Base-by-base conservation (phyloP, 495 filamentous ascomycete species). In the Lichina pygmaea region DNA sequence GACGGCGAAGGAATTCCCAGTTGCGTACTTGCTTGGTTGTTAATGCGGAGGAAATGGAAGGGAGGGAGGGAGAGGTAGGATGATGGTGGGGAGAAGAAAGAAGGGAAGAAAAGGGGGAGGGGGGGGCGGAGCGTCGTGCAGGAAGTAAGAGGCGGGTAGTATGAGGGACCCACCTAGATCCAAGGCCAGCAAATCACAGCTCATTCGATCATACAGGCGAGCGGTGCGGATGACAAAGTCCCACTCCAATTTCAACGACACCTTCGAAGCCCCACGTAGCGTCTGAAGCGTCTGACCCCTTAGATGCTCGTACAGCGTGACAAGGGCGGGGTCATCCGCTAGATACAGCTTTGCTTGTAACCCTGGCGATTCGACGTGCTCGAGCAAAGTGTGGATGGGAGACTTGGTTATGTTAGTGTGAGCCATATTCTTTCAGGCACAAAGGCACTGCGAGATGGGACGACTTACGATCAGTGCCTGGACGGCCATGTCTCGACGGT, bases 141-240 rank as follows among this genome's bases (percentile, higher is more conserved):
- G 24, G 13, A 8, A 7, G 34, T 33, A 48, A 12, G 12, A 48
- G 34, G 9, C 9, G 38, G 11, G 3, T 31, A 40, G 11, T 17
- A 3, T 43, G 30, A 32, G 31, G 41, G 44, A 37, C 60, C 44
- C 58, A 69, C 67, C 73, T 10, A 86, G 57, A 51, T 92, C 83
- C 9, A 97, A 62, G 9, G 91, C 89, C 2, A 94, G 70, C n/a
- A 93, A 53, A 55, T 93, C 86, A 53, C 89, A 92, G 10, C 89
- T 89, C 91, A 95, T 95, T 0, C 91, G 73, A 55, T 82, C 77
- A 52, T 95, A 93, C 6, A 93, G 64, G 33, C 80, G 66, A 8
- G 86, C 86, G 43, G 79, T 93, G 52, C 91, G 81, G 30, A 93
- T 57, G 6, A 97, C 73, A 52, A 95, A 94, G 31, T 76, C 74